Conservation (phyloP, 2,329 filamentous ascomycete species). For the Aspergillus sp. region DNA sequence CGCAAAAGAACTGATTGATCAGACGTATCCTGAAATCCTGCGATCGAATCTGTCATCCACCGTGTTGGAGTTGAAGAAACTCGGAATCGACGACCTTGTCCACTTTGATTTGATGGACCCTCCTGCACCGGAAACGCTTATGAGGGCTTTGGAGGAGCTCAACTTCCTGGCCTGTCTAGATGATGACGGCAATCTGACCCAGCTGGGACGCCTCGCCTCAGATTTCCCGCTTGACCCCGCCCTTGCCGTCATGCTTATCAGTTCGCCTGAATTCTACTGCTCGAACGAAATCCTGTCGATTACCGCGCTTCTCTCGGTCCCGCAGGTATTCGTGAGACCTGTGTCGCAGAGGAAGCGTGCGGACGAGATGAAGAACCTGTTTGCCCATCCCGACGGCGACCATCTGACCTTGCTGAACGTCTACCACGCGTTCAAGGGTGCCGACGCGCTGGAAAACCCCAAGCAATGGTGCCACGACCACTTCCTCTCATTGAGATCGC, state of each 20-base stretch:
- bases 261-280: slow-evolving; percentile 95
- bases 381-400: slow-evolving; percentile 86
- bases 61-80: slow-evolving; percentile 92
- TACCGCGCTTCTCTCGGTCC: slow-evolving; percentile 85
- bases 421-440: slow-evolving; percentile 90
- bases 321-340: slow-evolving; percentile 85
- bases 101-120: slow-evolving; percentile 99
- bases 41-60: slow-evolving; percentile 91
- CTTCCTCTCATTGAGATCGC: slow-evolving; percentile 79
- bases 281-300: slow-evolving; percentile 97
- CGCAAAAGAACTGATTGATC: slow-evolving; percentile 95
- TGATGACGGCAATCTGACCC: slow-evolving; percentile 87
- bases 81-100: slow-evolving; percentile 88
- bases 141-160: slow-evolving; percentile 93
- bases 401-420: slow-evolving; percentile 94
- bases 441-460: slow-evolving; percentile 58
- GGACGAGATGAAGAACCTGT: slow-evolving; percentile 94
- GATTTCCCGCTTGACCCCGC: slow-evolving; percentile 93
- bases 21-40: slow-evolving; percentile 92
- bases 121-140: slow-evolving; percentile 93
- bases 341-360: slow-evolving; percentile 77
- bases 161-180: slow-evolving; percentile 96
- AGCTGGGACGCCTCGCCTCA: slow-evolving; percentile 75
- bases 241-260: slow-evolving; percentile 94
- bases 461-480: slow-evolving; percentile 97